phyloP scores from a whole-genome alignment of 2,329 filamentous ascomycete species.

The Raffaelea albimanens region DNA sequence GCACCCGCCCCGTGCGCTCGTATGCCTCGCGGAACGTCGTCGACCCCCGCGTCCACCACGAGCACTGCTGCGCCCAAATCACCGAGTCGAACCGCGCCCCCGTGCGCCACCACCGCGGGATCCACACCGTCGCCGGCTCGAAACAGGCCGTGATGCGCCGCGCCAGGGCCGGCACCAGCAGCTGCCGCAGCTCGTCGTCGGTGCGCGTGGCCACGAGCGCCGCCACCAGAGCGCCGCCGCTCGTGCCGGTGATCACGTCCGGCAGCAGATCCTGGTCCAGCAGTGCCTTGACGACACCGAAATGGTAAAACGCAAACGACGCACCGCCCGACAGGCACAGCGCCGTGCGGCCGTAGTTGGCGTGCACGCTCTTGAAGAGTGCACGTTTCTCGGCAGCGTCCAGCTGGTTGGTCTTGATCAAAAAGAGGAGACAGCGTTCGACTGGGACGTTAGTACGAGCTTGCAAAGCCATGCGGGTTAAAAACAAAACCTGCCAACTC shows the following conservation, averaged over 20 bases:
- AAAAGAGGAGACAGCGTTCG: constrained; percentile 55
- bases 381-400: constrained; percentile 63
- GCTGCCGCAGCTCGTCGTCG: constrained; percentile 76
- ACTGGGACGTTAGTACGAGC: no score
- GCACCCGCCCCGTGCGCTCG: constrained; percentile 81
- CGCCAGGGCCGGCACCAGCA: constrained; percentile 82
- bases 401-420: constrained; percentile 60
- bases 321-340: constrained; percentile 89
- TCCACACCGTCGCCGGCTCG: constrained; percentile 68
- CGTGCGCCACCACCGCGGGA: constrained; percentile 79
- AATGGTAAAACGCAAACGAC: constrained; percentile 93
- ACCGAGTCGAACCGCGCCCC: constrained; percentile 90
- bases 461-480: neutral
- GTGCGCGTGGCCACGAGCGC: constrained; percentile 82
- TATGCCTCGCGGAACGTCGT: constrained; percentile 95
- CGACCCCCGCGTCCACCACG: constrained; percentile 86
- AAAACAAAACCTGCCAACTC: constrained; percentile 5
- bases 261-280: constrained; percentile 79
- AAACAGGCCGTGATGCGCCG: constrained; percentile 75
- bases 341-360: constrained; percentile 87
- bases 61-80: constrained; percentile 76
- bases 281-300: constrained; percentile 83
- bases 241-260: constrained; percentile 93
- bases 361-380: constrained; percentile 79
- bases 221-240: constrained; percentile 84